These are phyloP conservation scores for Panaeolus papilionaceus DNA, from an alignment of 768 basidiomycete species.

Conservation along the genomic window DNA sequence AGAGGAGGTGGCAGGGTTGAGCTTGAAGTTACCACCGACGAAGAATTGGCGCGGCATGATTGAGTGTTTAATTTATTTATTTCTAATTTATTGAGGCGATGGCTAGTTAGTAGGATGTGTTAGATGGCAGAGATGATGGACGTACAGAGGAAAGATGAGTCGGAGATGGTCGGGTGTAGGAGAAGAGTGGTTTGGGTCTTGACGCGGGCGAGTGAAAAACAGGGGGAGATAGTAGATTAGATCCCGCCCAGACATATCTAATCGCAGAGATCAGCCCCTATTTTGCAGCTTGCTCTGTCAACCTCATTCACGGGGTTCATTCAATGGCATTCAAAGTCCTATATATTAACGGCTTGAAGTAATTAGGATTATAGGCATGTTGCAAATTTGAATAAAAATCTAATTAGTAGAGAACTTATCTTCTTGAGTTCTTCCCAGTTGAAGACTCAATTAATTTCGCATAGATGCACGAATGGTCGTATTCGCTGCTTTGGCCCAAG, in stretches of 20 bases:
- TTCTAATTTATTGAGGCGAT: background rate
- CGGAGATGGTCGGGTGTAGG: constrained; percentile 11
- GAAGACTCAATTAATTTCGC: too few relatives aligned
- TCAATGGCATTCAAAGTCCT: background rate
- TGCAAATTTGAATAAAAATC: too few relatives aligned
- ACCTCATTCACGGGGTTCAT: background rate
- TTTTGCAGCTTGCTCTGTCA: too few relatives aligned
- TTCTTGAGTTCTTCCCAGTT: too few relatives aligned
- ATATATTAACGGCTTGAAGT: background rate
- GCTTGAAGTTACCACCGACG: constrained; percentile 98
- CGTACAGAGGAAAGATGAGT: constrained; percentile 10
- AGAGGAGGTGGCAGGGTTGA: constrained; percentile 80
- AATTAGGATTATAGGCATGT: too few relatives aligned
- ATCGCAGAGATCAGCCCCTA: constrained; percentile 7
- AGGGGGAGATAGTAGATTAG: constrained; percentile 11
- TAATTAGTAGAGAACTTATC: too few relatives aligned
- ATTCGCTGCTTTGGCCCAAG: background rate
- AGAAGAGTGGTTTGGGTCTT: background rate
- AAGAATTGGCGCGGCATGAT: constrained; percentile 81
- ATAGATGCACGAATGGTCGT: too few relatives aligned
- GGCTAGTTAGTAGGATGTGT: background rate
- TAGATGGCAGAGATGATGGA: constrained; percentile 1
- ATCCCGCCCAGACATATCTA: background rate
- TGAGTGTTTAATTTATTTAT: background rate
- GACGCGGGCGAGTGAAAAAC: background rate